A percentile compares a stretch with the other conserved stretches of the same genome.
Conservation (phyloP, 2,329 filamentous ascomycete genomes). For the Scortechinia acanthostroma region DNA sequence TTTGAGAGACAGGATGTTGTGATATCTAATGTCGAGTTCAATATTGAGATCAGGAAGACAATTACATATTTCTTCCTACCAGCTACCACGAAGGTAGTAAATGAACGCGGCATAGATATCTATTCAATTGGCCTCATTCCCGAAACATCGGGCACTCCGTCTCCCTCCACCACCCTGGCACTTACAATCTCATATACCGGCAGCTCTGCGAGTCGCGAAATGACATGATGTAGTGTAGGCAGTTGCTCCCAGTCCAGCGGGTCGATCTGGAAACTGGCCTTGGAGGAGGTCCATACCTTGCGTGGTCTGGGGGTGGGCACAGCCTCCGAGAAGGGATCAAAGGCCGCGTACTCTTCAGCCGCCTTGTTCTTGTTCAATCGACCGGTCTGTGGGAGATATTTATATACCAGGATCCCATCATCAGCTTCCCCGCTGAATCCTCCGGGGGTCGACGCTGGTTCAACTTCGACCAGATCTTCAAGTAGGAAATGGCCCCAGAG, state of each 20-base stretch:
- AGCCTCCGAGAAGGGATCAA: slow-evolving; percentile 23
- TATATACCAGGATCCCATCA: slow-evolving; percentile 42
- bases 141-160: slow-evolving; percentile 38
- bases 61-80: too few relatives aligned
- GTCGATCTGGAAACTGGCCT: slow-evolving; percentile 36
- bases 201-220: slow-evolving; percentile 40
- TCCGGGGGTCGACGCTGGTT: slow-evolving; percentile 5
- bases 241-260: slow-evolving; percentile 40
- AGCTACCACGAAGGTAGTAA: too few relatives aligned
- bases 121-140: slow-evolving; percentile 19
- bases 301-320: slow-evolving; percentile 16
- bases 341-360: slow-evolving; percentile 42
- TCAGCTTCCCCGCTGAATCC: slow-evolving; percentile 16
- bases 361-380: slow-evolving; percentile 33
- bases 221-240: slow-evolving; percentile 53
- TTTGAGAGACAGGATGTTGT: too few relatives aligned
- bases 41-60: too few relatives aligned
- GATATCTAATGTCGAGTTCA: too few relatives aligned
- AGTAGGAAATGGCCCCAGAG: neutral
- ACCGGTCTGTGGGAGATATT: slow-evolving; percentile 48
- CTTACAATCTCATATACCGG: slow-evolving; percentile 47
- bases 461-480: neutral
- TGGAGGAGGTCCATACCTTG: slow-evolving; percentile 24
- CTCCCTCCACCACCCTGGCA: slow-evolving; percentile 45
- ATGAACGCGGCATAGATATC: too few relatives aligned